Base-by-base conservation (phyloP, 352 stramenopile genomes). In the Phytopythium delawarense region DNA sequence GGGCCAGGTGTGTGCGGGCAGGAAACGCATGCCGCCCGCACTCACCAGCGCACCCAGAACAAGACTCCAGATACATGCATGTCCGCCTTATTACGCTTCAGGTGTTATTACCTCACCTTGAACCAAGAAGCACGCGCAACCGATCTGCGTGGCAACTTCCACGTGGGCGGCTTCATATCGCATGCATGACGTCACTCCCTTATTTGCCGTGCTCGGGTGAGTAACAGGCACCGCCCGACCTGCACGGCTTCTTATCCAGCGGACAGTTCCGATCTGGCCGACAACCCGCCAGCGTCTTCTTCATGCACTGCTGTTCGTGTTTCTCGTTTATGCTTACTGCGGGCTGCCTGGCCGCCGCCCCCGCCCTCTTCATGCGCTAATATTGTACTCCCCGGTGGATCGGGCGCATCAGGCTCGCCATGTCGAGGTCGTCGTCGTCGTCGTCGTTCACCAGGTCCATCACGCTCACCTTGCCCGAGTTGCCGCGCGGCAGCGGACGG, bases 341-440 rank as follows among this genome's bases (percentile, higher is more conserved):
- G 42, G 42, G 4, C 42, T 48, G 42, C 16, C 15, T 32, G 28
- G 28, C 28, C 28, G 28, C 28, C 23, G 46, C 28, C 23, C 23
- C 23, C 23, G 2, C 34, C 39, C 12, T 12, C 28, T 28, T 21
- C 39, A 13, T 57, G 59, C 65, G 63, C 69, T 74, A 77, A 71
- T 79, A 87, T 68, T 84, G 70, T 56, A 82, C 81, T 52, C 78
- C 78, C 67, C 76, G 84, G 20, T 75, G 76, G 61, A 88, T 85
- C 32, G 76, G 76, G n/a, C 78, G 76, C 78, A 88, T 84, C 35
- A 88, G 69, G 57, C 76, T 76, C 15, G 76, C 74, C 49, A 73
- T 67, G 48, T 74, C 65, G 30, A 88, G 57, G 53, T 77, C 57
- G 42, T 88, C 80, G 51, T 81, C 79, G 57, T 81, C 79, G 52